Percentiles rank a stretch among this genome's conserved stretches.
phyloP scores from a whole-genome alignment of 2,329 filamentous ascomycete genomes.

The Elsinoe australis region DNA sequence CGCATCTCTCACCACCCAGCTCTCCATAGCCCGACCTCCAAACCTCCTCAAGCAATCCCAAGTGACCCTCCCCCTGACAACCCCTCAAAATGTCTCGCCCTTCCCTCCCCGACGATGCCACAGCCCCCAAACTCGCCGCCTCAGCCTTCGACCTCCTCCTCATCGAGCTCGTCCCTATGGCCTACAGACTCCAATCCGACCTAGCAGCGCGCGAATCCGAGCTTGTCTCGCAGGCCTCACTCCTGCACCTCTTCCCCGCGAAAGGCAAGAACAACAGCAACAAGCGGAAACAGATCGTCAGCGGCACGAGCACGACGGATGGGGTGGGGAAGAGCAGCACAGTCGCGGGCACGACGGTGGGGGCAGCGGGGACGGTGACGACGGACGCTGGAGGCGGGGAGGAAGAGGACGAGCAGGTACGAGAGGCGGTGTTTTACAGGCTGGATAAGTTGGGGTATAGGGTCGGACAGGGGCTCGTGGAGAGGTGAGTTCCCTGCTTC shows the following conservation, averaged over 20 bases:
- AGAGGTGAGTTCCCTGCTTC: slow-evolving; percentile 75
- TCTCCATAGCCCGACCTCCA: not conserved
- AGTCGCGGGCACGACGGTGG: slow-evolving; percentile 17
- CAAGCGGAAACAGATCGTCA: slow-evolving; percentile 7
- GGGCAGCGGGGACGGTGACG: slow-evolving; percentile 22
- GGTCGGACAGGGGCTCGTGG: slow-evolving; percentile 84
- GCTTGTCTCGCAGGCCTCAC: slow-evolving; percentile 22
- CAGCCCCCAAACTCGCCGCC: slow-evolving; percentile 49
- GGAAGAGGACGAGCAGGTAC: slow-evolving; percentile 55
- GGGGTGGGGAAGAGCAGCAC: slow-evolving; percentile 21
- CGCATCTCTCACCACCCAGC: not conserved
- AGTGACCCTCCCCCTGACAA: not conserved
- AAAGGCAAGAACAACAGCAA: slow-evolving; percentile 18
- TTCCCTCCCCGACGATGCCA: slow-evolving; percentile 4
- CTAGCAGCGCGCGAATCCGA: slow-evolving; percentile 48
- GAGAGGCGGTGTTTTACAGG: slow-evolving; percentile 77
- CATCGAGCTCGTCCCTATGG: slow-evolving; percentile 93
- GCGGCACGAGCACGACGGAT: slow-evolving; percentile 8
- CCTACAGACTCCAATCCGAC: slow-evolving; percentile 74
- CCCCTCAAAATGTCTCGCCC: slow-evolving; percentile 11
- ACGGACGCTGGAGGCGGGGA: slow-evolving; percentile 9
- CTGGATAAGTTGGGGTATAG: slow-evolving; percentile 81
- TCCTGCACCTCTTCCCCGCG: slow-evolving; percentile 14
- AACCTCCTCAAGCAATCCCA: no score
- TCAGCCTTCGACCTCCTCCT: slow-evolving; percentile 90